phyloP scores from a whole-genome alignment of 345 rosid genomes.

The Melaleuca alternifolia region DNA sequence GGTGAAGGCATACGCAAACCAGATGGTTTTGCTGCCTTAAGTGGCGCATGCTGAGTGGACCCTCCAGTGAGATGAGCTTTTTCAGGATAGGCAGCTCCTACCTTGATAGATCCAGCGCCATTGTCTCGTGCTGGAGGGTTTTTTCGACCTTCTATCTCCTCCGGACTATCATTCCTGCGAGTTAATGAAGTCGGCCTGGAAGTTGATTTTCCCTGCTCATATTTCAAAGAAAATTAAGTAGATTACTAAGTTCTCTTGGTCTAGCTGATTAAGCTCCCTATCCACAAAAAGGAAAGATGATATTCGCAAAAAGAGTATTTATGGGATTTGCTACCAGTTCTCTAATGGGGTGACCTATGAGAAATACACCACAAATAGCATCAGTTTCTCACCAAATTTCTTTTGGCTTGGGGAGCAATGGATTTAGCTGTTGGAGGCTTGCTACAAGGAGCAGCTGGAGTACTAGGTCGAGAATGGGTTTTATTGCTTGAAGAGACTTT shows the following conservation, averaged over 20 bases:
- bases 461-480: slow-evolving; percentile 17
- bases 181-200: slow-evolving; percentile 17
- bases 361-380: not conserved
- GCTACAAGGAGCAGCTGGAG: slow-evolving; percentile 28
- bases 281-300: not conserved
- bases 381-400: slow-evolving; percentile 42
- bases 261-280: not conserved
- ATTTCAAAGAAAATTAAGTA: not conserved
- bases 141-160: slow-evolving; percentile 19
- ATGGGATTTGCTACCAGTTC: not conserved
- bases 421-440: slow-evolving; percentile 31
- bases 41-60: slow-evolving; percentile 15
- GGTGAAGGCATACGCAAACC: slow-evolving; percentile 92
- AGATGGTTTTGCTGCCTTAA: slow-evolving; percentile 49
- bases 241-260: not conserved
- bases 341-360: not conserved
- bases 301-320: not conserved
- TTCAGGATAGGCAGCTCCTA: slow-evolving; percentile 19
- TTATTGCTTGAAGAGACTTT: slow-evolving; percentile 18
- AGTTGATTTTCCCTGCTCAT: slow-evolving; percentile 31
- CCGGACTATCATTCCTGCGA: slow-evolving; percentile 13
- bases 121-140: slow-evolving; percentile 11
- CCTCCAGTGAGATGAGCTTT: slow-evolving; percentile 8
- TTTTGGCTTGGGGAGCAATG: slow-evolving; percentile 32
- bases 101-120: slow-evolving; percentile 14